phyloP scores from a whole-genome alignment of 169 alveolate genomes.

The Besnoitia besnoiti region DNA sequence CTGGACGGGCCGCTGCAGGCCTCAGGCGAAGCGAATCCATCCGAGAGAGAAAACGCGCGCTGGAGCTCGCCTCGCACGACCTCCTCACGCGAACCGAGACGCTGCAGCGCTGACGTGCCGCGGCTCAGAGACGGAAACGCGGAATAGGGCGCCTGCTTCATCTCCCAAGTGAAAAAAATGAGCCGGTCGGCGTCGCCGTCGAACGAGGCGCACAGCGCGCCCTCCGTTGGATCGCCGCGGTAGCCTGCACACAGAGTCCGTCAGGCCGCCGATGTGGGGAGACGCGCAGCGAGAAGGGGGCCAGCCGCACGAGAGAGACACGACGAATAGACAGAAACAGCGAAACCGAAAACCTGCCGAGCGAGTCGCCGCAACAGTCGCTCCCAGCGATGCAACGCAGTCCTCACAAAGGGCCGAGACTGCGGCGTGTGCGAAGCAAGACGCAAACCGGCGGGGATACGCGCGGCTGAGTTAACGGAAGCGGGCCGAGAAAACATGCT shows the following conservation, averaged over 20 bases:
- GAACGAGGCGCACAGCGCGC: slow-evolving; percentile 68
- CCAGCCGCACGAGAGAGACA: neutral
- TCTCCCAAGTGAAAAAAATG: slow-evolving; percentile 77
- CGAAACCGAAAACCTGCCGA: no score
- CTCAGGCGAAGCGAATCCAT: neutral
- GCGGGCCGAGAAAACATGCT: no score
- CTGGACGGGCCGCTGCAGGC: neutral
- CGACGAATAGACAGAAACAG: neutral
- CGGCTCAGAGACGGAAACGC: neutral
- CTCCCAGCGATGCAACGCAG: neutral
- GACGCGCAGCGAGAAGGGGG: neutral
- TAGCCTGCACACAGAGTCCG: slow-evolving; percentile 12
- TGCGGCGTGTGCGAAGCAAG: no score
- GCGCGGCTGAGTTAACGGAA: no score
- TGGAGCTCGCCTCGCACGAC: slow-evolving; percentile 14
- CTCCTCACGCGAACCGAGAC: neutral
- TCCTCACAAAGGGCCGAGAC: no score
- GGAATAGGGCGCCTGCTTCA: neutral
- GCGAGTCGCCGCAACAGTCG: neutral
- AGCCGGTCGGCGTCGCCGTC: slow-evolving; percentile 93
- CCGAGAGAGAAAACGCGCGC: slow-evolving; percentile 5
- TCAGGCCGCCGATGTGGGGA: neutral
- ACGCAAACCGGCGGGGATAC: no score
- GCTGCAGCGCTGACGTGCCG: neutral
- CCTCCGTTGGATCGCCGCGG: neutral